A percentile compares a stretch with the other conserved stretches of the same genome.
Conservation (phyloP, 441 rosid species). For the Theobroma grandiflorum region DNA sequence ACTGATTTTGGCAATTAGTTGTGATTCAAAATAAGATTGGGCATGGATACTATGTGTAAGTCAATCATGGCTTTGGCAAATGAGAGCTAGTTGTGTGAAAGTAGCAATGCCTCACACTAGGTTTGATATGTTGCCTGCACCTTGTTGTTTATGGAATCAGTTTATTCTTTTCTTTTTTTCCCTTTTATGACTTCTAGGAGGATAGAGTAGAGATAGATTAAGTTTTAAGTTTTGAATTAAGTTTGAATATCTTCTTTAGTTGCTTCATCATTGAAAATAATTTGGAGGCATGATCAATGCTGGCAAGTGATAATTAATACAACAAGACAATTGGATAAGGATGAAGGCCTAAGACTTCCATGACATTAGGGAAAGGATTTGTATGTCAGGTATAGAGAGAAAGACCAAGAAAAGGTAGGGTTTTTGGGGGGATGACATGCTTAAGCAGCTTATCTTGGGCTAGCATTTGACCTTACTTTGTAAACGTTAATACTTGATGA, state of each 20-base stretch:
- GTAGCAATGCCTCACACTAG: background rate
- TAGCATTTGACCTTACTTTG: background rate
- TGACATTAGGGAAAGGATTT: background rate
- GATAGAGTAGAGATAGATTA: background rate
- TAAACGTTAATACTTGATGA: background rate
- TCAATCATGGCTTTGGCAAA: background rate
- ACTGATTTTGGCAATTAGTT: background rate
- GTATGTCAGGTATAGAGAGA: background rate
- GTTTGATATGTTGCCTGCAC: background rate
- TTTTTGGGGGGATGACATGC: background rate
- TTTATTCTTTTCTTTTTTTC: background rate
- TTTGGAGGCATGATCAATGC: conserved; percentile 9
- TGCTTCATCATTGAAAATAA: background rate
- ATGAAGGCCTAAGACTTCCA: background rate
- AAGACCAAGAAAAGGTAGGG: background rate
- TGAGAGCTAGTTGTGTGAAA: background rate
- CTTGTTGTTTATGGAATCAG: background rate
- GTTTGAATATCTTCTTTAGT: conserved; percentile 3
- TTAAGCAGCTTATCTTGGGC: background rate
- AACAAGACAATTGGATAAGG: background rate
- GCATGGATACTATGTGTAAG: background rate
- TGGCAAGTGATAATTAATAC: background rate
- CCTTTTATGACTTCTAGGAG: background rate
- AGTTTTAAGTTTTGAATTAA: conserved; percentile 12
- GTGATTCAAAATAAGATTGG: background rate